Evolutionary conservation across 2,329 filamentous ascomycete genomes (phyloP).

Genomic region (Fusarium mangiferae): DNA sequence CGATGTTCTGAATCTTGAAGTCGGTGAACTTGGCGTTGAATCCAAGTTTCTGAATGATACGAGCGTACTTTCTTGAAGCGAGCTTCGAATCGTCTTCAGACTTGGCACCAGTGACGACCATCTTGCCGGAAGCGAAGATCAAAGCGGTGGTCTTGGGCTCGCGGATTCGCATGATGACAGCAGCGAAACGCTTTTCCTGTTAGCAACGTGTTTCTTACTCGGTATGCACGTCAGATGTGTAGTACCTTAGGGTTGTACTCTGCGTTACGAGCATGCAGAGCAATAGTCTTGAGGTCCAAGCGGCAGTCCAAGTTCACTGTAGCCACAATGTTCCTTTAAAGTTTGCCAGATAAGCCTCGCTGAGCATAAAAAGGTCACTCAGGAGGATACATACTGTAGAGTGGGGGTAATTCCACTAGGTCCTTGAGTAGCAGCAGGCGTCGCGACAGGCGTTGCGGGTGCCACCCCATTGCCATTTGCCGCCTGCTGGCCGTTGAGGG

Average conservation of each 20-base stretch:
- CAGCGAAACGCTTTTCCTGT: slow-evolving; percentile 85
- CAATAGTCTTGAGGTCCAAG: slow-evolving; percentile 98
- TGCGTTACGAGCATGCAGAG: slow-evolving; percentile 95
- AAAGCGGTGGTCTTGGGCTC: slow-evolving; percentile 98
- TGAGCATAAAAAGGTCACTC: slow-evolving; percentile 49
- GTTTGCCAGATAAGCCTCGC: slow-evolving; percentile 63
- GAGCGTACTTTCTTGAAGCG: slow-evolving; percentile 95
- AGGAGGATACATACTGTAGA: slow-evolving; percentile 87
- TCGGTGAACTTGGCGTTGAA: slow-evolving; percentile 99
- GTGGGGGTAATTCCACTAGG: slow-evolving; percentile 92
- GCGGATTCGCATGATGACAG: slow-evolving; percentile 99
- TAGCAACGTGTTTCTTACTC: slow-evolving; percentile 42
- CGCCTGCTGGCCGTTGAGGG: slow-evolving; percentile 63
- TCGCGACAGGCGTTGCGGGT: slow-evolving; percentile 90
- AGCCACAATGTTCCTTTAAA: slow-evolving; percentile 93
- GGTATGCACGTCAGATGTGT: slow-evolving; percentile 42
- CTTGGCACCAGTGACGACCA: slow-evolving; percentile 98
- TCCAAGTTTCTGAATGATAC: slow-evolving; percentile 99
- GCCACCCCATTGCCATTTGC: slow-evolving; percentile 81
- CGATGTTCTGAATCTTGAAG: slow-evolving; percentile 99
- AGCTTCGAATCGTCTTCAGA: slow-evolving; percentile 98
- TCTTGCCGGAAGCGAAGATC: slow-evolving; percentile 98
- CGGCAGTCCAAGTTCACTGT: slow-evolving; percentile 98
- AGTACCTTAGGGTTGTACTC: slow-evolving; percentile 98
- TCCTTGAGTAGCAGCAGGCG: slow-evolving; percentile 82